These are phyloP conservation scores for Trypanosoma vivax DNA, from an alignment of 208 protist species.

Conservation along the genomic window DNA sequence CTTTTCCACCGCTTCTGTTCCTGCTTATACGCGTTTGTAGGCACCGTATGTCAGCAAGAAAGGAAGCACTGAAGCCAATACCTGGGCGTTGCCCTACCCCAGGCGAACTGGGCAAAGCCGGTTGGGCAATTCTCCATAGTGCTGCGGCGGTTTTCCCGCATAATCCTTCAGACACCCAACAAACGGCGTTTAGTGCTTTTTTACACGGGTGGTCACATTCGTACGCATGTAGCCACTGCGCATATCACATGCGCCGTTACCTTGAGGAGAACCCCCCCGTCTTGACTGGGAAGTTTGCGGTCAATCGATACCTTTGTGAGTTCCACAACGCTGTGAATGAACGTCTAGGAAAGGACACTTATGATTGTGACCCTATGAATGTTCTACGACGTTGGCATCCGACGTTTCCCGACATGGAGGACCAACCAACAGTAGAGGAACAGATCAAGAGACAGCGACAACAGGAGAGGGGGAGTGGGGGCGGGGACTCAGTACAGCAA, in stretches of 20 bases:
- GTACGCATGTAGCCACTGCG: constrained; percentile 85
- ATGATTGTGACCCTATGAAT: constrained; percentile 66
- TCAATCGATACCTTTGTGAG: constrained; percentile 80
- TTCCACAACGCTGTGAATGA: constrained; percentile 87
- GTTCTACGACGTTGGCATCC: constrained; percentile 84
- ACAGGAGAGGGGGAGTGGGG: constrained; percentile 8
- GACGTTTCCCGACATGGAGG: constrained; percentile 80
- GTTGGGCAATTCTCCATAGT: constrained; percentile 85
- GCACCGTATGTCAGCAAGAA: background rate
- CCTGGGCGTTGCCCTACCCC: constrained; percentile 54
- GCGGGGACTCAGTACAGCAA: constrained; percentile 6
- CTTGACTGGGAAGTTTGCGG: constrained; percentile 50
- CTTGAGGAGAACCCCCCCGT: constrained; percentile 59
- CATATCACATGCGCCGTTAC: constrained; percentile 82
- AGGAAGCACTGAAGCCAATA: constrained; percentile 30
- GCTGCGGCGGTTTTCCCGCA: constrained; percentile 80
- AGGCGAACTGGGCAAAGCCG: constrained; percentile 56
- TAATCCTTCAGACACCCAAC: constrained; percentile 47
- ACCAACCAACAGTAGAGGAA: constrained; percentile 59
- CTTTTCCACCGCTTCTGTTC: background rate
- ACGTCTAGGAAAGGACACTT: constrained; percentile 57
- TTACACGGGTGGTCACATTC: constrained; percentile 69
- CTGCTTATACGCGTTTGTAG: background rate
- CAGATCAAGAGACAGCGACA: constrained; percentile 18
- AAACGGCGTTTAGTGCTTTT: constrained; percentile 68